Evolutionary conservation across 179 eudicot species (phyloP).

Genomic region (Beta lomatogona): DNA sequence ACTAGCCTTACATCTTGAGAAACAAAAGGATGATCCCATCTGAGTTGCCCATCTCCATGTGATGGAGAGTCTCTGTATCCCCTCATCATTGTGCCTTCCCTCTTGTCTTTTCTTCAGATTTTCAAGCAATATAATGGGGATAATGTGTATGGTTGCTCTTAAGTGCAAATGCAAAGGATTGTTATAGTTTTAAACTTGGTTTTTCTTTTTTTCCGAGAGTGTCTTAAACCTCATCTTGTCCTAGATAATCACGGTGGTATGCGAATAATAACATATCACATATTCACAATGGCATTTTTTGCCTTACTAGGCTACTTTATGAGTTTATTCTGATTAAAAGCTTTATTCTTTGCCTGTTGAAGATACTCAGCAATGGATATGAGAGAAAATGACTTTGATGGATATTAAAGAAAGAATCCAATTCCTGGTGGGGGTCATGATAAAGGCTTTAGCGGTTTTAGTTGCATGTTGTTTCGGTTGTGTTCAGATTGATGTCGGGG

Average conservation of each 20-base stretch:
- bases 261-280: no score
- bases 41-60: constrained; percentile 3
- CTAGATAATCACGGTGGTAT: no score
- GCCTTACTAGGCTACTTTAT: background rate
- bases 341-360: constrained; percentile 9
- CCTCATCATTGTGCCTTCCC: constrained; percentile 22
- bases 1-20: constrained; percentile 27
- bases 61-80: constrained; percentile 20
- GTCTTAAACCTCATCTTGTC: no score
- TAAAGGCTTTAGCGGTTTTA: background rate
- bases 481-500: background rate
- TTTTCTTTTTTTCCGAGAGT: background rate
- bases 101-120: background rate
- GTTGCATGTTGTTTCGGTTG: background rate
- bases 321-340: constrained; percentile 15
- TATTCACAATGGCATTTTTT: no score
- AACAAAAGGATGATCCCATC: constrained; percentile 17
- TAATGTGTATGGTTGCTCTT: background rate
- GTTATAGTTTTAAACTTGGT: background rate
- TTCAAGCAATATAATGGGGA: background rate
- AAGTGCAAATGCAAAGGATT: constrained; percentile 3
- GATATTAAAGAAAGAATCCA: constrained; percentile 31
- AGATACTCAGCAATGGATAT: constrained; percentile 22
- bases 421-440: constrained; percentile 23
- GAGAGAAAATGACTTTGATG: constrained; percentile 17